Conservation (phyloP, 129 eudicot genomes). For the Saposhnikovia divaricata region DNA sequence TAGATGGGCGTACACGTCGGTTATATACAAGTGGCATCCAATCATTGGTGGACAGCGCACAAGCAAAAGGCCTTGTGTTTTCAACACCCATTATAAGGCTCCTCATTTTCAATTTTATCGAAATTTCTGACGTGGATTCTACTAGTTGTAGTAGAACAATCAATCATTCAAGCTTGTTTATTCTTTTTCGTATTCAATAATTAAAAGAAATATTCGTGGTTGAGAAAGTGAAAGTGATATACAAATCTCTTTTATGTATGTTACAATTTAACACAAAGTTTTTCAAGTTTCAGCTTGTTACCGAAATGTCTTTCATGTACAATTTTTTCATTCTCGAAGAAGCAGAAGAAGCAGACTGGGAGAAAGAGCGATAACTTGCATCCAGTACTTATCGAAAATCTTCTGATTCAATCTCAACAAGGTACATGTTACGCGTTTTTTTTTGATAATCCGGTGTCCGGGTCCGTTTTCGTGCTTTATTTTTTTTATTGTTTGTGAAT, state of each 20-base stretch:
- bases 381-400: neutral
- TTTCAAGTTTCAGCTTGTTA: neutral
- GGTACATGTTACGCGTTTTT: neutral
- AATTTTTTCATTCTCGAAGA: constrained; percentile 37
- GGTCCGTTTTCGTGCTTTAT: too few species aligned
- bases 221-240: neutral
- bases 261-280: neutral
- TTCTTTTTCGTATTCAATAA: neutral
- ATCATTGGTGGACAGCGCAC: neutral
- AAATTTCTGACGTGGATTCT: constrained; percentile 4
- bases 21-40: neutral
- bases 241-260: neutral
- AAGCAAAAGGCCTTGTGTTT: neutral
- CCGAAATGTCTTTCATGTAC: constrained; percentile 38
- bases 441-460: too few species aligned
- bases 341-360: constrained; percentile 41
- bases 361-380: constrained; percentile 35
- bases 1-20: constrained; percentile 7
- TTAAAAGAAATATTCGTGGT: neutral
- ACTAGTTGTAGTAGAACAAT: neutral
- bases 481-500: neutral
- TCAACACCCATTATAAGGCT: neutral
- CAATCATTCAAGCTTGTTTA: neutral
- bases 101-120: neutral
- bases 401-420: neutral